Conservation (phyloP, 2,329 filamentous ascomycete species). For the Diaporthe caulivora region DNA sequence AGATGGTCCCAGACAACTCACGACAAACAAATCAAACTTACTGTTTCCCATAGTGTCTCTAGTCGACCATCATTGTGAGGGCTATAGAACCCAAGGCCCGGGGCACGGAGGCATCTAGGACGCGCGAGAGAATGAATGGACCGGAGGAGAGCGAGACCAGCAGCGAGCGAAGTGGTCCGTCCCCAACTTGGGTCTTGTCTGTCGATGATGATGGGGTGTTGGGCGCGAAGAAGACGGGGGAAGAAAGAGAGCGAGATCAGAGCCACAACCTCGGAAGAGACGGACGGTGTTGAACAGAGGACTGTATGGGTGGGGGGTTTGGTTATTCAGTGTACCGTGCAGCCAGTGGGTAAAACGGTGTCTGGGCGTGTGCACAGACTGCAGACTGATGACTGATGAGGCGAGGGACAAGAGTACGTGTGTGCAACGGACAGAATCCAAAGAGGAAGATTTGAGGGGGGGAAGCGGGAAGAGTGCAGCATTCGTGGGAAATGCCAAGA, state of each 20-base stretch:
- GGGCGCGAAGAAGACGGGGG: not conserved
- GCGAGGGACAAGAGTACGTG: not conserved
- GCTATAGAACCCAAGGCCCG: slow-evolving; percentile 38
- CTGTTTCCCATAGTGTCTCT: slow-evolving; percentile 40
- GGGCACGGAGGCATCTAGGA: slow-evolving; percentile 37
- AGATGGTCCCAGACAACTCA: not conserved
- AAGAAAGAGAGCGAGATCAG: not conserved
- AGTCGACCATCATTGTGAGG: slow-evolving; percentile 39
- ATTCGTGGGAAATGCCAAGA: slow-evolving; percentile 22
- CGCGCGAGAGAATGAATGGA: not conserved
- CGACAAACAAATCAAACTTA: slow-evolving; percentile 24
- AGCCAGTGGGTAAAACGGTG: not conserved
- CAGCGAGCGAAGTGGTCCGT: not conserved
- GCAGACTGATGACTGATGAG: no score
- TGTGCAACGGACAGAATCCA: slow-evolving; percentile 15
- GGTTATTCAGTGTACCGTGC: not conserved
- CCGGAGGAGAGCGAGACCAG: not conserved
- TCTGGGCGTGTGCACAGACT: not conserved
- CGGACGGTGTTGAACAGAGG: no score
- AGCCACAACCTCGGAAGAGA: not conserved
- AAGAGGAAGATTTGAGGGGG: not conserved
- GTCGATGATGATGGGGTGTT: not conserved
- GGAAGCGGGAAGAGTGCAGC: not conserved
- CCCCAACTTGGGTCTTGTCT: not conserved
- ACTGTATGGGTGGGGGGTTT: not conserved